Evolutionary conservation across 2,329 filamentous ascomycete species (phyloP).

Genomic region (Verticillium klebahnii): DNA sequence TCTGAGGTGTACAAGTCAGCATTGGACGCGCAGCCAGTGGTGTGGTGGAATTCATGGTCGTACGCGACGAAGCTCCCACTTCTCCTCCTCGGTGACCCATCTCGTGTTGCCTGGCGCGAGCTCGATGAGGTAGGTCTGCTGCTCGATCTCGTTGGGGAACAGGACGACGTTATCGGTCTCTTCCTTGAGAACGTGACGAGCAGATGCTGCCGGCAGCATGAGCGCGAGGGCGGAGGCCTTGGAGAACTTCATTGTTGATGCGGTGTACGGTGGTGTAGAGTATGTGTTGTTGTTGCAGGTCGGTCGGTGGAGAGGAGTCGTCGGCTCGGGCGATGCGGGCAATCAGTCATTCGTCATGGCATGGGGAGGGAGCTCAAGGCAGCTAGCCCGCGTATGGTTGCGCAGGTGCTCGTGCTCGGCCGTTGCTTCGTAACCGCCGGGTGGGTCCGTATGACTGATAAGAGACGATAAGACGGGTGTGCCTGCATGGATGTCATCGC

Average conservation of each 20-base stretch:
- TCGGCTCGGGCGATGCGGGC: background rate
- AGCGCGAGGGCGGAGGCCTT: constrained; percentile 48
- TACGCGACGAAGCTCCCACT: constrained; percentile 85
- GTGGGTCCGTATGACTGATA: background rate
- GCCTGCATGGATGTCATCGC: background rate
- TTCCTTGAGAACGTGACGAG: constrained; percentile 50
- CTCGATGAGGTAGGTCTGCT: constrained; percentile 71
- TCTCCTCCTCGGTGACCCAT: constrained; percentile 92
- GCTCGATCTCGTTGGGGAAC: constrained; percentile 32
- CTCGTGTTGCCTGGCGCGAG: constrained; percentile 74
- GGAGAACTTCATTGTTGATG: constrained; percentile 44
- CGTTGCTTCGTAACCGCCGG: background rate
- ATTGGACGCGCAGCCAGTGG: background rate
- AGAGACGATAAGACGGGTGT: background rate
- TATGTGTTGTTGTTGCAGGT: background rate
- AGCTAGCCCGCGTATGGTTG: background rate
- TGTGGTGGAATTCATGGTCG: constrained; percentile 20
- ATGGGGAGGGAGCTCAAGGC: background rate
- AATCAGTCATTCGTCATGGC: background rate
- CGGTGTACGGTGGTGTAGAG: background rate
- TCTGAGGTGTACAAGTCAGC: constrained; percentile 38
- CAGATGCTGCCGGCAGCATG: constrained; percentile 48
- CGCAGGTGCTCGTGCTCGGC: background rate
- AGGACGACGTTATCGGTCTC: constrained; percentile 49
- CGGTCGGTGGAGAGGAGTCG: background rate